Evolutionary conservation across 2,329 filamentous ascomycete species (phyloP), one percentile per base, ranked within the genome.

Genomic region (Beauveria caledonica): DNA sequence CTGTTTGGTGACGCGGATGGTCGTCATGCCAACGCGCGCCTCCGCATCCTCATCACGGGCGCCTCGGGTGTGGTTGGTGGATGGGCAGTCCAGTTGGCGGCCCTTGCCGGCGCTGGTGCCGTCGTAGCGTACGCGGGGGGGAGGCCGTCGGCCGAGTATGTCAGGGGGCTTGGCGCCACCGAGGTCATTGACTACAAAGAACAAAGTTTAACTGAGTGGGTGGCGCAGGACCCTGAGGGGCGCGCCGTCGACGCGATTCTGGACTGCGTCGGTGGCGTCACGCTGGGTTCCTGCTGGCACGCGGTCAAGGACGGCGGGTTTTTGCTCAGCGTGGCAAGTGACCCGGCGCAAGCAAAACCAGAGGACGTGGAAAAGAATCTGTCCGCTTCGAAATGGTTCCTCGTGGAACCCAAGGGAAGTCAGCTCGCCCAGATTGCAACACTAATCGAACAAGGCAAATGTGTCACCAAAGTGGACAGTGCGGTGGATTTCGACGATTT

Each of bases 11-110:
- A 71, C 46, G 51, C 58, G 5, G 64, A 58, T 1, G 71, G 72
- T 0, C 55, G 62, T 6, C 63, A 63, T 13, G 40, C 54, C 19
- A 76, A 76, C 50, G 62, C 59, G 3, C 64, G 63, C 33, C 62
- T 69, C 25, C 62, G 71, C 1, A 69, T 78, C n/a, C 66, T 78
- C 13, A 63, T 78, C 58, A 74, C 75, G 3, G 76, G 70, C 3
- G 75, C 73, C 0, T 68, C 69, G 0, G 75, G 75, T 9, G 71
- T 71, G 6, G 75, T 78, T 6, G 76, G 76, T 15, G 68, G 69
- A 36, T 77, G 72, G 70, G 69, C 72, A 1, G 70, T 77, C 17
- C 73, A 76, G 66, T 67, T 77, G 21, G 74, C 74, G 0, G 66
- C 67, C 9, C 61, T 63, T 3, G 70, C 69, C 65, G 74, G 74